A percentile compares a stretch with the other conserved stretches of the same genome.
Evolutionary conservation across 352 stramenopile species (phyloP).

Genomic region (Paralagenidium karlingii): DNA sequence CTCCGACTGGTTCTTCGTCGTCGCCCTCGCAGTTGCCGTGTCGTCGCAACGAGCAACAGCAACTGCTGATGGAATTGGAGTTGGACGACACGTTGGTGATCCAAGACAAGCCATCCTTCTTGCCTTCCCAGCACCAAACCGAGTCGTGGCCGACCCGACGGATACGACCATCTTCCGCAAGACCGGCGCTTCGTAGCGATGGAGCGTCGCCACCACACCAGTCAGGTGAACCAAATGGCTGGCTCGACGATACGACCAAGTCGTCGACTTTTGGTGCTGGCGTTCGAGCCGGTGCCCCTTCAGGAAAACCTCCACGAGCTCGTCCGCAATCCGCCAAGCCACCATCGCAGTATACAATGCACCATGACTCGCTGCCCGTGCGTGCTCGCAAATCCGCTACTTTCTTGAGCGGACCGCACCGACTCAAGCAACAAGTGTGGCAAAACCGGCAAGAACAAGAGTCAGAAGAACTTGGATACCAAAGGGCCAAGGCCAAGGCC

Average conservation of each 20-base stretch:
- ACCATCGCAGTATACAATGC: too few species aligned
- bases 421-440: slow-evolving; percentile 47
- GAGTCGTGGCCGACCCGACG: too few species aligned
- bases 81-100: slow-evolving; percentile 32
- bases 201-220: neutral
- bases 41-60: slow-evolving; percentile 18
- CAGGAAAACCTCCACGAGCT: neutral
- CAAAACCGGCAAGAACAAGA: slow-evolving; percentile 16
- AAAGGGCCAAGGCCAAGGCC: neutral
- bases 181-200: neutral
- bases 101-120: neutral
- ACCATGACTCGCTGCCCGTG: slow-evolving; percentile 1
- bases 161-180: neutral
- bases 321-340: slow-evolving; percentile 8
- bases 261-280: neutral
- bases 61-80: slow-evolving; percentile 52
- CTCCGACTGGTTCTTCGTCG: too few species aligned
- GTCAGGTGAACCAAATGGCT: neutral
- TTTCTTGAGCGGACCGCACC: slow-evolving; percentile 36
- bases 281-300: neutral
- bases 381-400: slow-evolving; percentile 1
- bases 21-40: too few species aligned
- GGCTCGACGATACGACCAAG: neutral
- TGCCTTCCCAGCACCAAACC: neutral
- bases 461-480: neutral